phyloP scores from a whole-genome alignment of 1,284 basidiomycete species.

The Leccinum olivaceoglutinosum region DNA sequence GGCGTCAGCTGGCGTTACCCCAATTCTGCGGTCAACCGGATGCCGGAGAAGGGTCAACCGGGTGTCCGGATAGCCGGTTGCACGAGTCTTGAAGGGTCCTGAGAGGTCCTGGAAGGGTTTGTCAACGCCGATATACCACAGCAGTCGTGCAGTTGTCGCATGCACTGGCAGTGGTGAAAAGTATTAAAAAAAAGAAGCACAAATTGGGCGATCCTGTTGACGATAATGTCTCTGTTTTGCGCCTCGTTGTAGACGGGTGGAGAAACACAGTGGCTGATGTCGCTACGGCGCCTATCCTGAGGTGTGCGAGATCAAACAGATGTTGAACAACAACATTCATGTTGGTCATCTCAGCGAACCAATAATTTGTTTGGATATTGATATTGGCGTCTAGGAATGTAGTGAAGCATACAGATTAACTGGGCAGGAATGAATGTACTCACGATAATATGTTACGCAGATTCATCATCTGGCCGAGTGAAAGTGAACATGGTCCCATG shows the following conservation, averaged over 20 bases:
- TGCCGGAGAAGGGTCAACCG: not conserved
- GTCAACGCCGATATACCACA: not conserved
- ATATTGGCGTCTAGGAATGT: too few species aligned
- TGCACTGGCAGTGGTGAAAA: not conserved
- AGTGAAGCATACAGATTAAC: too few species aligned
- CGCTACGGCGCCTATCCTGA: too few species aligned
- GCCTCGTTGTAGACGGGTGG: not conserved
- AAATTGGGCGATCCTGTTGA: not conserved
- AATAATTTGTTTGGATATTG: too few species aligned
- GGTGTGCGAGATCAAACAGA: too few species aligned
- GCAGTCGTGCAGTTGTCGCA: conserved; percentile 1
- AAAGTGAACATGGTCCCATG: too few species aligned
- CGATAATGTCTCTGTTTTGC: not conserved
- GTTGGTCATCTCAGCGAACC: too few species aligned
- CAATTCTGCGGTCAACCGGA: not conserved
- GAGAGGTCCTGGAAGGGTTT: not conserved
- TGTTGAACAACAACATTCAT: too few species aligned
- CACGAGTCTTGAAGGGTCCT: not conserved
- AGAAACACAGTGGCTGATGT: not conserved
- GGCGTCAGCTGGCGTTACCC: not conserved
- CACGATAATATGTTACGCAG: too few species aligned
- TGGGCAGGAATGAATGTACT: too few species aligned
- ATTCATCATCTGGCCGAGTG: too few species aligned
- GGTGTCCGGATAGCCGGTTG: not conserved
- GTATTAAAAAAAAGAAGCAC: not conserved